Base-by-base conservation (phyloP, 1,284 basidiomycete species). In the Ustilago shanxiensis region DNA sequence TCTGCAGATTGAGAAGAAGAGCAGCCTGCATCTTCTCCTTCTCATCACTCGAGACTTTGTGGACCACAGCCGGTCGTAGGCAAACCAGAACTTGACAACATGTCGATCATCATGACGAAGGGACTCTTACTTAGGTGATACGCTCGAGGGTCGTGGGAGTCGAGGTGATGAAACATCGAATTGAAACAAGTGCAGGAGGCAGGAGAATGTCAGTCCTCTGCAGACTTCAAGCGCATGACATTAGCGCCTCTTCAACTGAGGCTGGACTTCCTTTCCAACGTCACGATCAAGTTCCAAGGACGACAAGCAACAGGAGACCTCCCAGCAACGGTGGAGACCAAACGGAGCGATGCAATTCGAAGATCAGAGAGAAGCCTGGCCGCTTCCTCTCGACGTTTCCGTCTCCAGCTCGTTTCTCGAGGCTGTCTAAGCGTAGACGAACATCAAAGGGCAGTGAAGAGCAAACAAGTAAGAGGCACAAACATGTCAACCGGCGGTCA, bases 401-500 rank as follows among this genome's bases (percentile, higher is more conserved):
- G n/a, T 44, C 41, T 20, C 6, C n/a, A 1, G 18, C 41, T 8
- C 41, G 3, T 20, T 20, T 44, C 20, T 44, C 20, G 2, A 44
- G 41, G 41, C 20, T 44, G n/a, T n/a, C 41, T 44, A 44, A 44
- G 41, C 41, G 41, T n/a, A 10, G n/a, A 22, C 18, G 41, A 11
- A n/a, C 41, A 20, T 44, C 41, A 44, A 44, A n/a, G n/a, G 41
- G n/a, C 41, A 44, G 41, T 20, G 41, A 44, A 44, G 41, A 44
- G 16, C 41, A 11, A 22, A 7, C 6, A 44, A 20, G 41, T n/a
- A 44, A 44, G 41, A 44, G 11, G 20, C 41, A n/a, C 1, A 8
- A 44, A 44, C 41, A 44, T 6, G 22, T 49, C 39, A 44, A 22
- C 53, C 65, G 47, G 58, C 59, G 53, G 58, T 57, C 65, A 33